Percentiles rank a stretch among this genome's conserved stretches.
These are phyloP conservation scores for Sporothrix brasiliensis DNA, from an alignment of 2,329 filamentous ascomycete genomes.

Conservation along the genomic window DNA sequence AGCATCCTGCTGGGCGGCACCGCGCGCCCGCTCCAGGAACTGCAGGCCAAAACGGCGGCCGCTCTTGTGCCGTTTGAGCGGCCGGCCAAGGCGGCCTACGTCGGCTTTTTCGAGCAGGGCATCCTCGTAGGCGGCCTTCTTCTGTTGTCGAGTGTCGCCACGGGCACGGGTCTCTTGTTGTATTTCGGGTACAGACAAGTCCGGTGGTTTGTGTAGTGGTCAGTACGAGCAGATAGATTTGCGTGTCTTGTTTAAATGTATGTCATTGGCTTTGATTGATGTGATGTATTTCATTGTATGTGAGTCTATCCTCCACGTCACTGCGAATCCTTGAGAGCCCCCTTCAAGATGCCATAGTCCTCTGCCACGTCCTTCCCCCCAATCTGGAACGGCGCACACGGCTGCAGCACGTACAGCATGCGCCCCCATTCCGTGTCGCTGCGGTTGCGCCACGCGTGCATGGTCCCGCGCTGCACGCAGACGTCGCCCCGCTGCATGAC, in stretches of 20 bases:
- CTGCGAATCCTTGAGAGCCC: neutral
- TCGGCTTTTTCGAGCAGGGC: slow-evolving; percentile 5
- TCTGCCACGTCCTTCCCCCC: neutral
- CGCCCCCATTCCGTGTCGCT: slow-evolving; percentile 8
- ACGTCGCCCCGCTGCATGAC: neutral
- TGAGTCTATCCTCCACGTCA: neutral
- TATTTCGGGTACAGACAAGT: slow-evolving; percentile 6
- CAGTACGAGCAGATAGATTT: neutral
- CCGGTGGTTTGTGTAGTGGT: neutral
- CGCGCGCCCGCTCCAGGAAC: neutral
- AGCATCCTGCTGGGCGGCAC: neutral
- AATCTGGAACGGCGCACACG: neutral
- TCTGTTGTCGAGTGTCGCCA: slow-evolving; percentile 4
- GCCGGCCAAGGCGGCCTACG: neutral
- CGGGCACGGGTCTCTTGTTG: neutral
- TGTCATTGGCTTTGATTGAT: no score
- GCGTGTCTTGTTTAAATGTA: no score
- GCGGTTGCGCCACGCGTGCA: slow-evolving; percentile 2
- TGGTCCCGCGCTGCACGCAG: slow-evolving; percentile 4
- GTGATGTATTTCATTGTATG: neutral
- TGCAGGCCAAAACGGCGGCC: neutral
- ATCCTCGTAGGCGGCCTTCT: neutral
- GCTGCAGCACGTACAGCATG: slow-evolving; percentile 13
- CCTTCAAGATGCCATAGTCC: neutral
- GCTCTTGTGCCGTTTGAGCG: neutral